A percentile compares a stretch with the other conserved stretches of the same genome.
Conservation (phyloP, 257 asterid genomes). For the Ilex aquifolium region DNA sequence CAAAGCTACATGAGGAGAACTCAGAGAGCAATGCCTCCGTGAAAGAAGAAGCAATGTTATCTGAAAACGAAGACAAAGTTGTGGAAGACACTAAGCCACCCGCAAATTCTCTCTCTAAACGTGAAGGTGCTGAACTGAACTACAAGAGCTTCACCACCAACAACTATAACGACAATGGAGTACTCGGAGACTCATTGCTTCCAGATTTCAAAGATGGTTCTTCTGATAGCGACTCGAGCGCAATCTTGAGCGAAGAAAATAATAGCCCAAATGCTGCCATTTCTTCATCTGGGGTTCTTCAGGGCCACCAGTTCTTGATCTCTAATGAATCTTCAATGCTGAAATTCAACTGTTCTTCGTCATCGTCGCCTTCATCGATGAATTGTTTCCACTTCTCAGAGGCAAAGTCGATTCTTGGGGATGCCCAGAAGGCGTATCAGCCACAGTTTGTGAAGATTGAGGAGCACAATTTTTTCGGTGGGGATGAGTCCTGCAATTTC, state of each 20-base stretch:
- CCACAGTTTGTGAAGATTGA: conserved; percentile 70
- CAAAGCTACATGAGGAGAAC: conserved; percentile 38
- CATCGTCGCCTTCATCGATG: conserved; percentile 6
- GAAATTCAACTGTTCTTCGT: conserved; percentile 1
- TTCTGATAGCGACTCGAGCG: conserved; percentile 78
- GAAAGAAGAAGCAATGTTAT: conserved; percentile 45
- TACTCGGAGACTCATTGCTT: conserved; percentile 26
- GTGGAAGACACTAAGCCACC: conserved; percentile 6
- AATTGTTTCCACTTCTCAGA: conserved; percentile 23
- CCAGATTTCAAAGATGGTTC: conserved; percentile 67
- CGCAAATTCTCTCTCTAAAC: conserved; percentile 8
- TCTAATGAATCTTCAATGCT: conserved; percentile 6
- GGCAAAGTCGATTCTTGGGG: conserved; percentile 38
- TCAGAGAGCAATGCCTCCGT: conserved; percentile 28
- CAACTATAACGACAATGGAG: neutral
- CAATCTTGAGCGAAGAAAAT: conserved; percentile 65
- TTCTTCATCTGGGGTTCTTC: conserved; percentile 35
- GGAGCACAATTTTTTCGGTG: conserved; percentile 66
- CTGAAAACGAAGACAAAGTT: conserved; percentile 38
- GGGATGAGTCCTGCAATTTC: conserved; percentile 73
- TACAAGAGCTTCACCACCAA: conserved; percentile 27
- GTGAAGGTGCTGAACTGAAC: conserved; percentile 29
- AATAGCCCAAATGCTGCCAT: conserved; percentile 42
- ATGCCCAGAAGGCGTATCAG: conserved; percentile 31
- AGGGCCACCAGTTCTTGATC: conserved; percentile 22